A percentile compares a stretch with the other conserved stretches of the same genome.
phyloP scores from a whole-genome alignment of 345 rosid species.

The Excoecaria agallocha region DNA sequence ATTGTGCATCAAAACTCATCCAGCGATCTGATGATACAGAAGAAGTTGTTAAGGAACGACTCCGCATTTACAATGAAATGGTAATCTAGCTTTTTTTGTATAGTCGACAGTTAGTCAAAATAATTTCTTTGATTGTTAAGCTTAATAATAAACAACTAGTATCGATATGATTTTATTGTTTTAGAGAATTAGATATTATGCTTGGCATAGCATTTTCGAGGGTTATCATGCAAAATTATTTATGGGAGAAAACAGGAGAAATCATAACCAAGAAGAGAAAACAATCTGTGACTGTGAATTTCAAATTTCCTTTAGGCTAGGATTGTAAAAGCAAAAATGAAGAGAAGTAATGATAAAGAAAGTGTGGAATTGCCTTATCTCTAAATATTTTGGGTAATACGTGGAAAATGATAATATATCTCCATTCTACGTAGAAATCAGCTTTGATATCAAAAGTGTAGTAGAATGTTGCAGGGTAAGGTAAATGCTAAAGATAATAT shows the following conservation, averaged over 20 bases:
- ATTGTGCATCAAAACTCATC: conserved; percentile 78
- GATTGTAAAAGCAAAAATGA: background rate
- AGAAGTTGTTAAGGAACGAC: conserved; percentile 85
- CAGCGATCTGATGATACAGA: conserved; percentile 86
- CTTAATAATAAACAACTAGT: background rate
- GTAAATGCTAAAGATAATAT: background rate
- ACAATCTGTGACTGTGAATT: background rate
- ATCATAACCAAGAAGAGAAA: background rate
- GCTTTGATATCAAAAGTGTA: background rate
- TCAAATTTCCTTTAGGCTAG: background rate
- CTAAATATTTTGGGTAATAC: background rate
- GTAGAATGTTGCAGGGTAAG: background rate
- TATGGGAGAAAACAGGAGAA: background rate
- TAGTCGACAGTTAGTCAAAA: background rate
- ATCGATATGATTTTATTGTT: background rate
- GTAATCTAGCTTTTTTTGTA: conserved; percentile 32
- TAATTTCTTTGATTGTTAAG: background rate
- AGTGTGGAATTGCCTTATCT: background rate
- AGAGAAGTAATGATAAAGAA: background rate
- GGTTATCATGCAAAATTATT: background rate
- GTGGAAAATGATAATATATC: background rate
- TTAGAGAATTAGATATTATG: background rate
- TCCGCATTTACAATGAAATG: conserved; percentile 68
- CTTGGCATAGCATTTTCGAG: background rate
- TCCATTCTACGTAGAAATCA: background rate